These are phyloP conservation scores for Rhodotorula sp. DNA, from an alignment of 1,284 basidiomycete genomes.

Conservation along the genomic window DNA sequence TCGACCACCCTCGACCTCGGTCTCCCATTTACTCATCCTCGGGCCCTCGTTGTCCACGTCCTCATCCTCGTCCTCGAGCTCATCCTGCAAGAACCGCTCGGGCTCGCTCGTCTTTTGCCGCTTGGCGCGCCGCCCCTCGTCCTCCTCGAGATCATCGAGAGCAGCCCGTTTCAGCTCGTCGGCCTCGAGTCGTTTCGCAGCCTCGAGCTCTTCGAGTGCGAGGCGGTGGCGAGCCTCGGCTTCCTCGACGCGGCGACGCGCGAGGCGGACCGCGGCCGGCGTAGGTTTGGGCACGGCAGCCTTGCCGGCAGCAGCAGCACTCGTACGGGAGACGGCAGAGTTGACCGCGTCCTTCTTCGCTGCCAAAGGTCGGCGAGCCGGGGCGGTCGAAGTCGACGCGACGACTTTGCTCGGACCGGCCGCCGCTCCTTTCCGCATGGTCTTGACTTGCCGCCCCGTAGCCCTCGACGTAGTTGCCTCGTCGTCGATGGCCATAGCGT, in stretches of 20 bases:
- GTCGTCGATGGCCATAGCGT: constrained; percentile 42
- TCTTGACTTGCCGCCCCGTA: constrained; percentile 20
- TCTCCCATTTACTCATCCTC: constrained; percentile 33
- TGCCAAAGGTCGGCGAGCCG: constrained; percentile 27
- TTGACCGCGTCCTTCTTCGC: constrained; percentile 23
- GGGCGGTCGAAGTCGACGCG: constrained; percentile 11
- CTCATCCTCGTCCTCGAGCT: constrained; percentile 13
- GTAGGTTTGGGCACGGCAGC: constrained; percentile 19
- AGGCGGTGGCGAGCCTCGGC: constrained; percentile 23
- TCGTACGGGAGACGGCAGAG: not conserved
- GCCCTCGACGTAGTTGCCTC: constrained; percentile 10
- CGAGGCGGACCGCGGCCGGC: constrained; percentile 16
- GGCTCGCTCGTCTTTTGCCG: constrained; percentile 37
- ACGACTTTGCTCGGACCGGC: constrained; percentile 17
- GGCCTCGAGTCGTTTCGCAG: constrained; percentile 18
- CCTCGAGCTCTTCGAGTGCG: constrained; percentile 26
- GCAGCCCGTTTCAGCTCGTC: constrained; percentile 25
- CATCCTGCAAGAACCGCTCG: constrained; percentile 13
- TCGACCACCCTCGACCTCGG: constrained; percentile 41
- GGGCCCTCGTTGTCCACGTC: constrained; percentile 23
- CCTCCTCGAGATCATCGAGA: constrained; percentile 19
- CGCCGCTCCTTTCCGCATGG: constrained; percentile 10
- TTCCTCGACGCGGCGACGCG: constrained; percentile 25
- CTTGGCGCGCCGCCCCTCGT: constrained; percentile 17
- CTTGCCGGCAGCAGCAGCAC: not conserved